A percentile compares a stretch with the other conserved stretches of the same genome.
phyloP scores from a whole-genome alignment of 2,329 filamentous ascomycete species.

The Podosphaera xanthii region DNA sequence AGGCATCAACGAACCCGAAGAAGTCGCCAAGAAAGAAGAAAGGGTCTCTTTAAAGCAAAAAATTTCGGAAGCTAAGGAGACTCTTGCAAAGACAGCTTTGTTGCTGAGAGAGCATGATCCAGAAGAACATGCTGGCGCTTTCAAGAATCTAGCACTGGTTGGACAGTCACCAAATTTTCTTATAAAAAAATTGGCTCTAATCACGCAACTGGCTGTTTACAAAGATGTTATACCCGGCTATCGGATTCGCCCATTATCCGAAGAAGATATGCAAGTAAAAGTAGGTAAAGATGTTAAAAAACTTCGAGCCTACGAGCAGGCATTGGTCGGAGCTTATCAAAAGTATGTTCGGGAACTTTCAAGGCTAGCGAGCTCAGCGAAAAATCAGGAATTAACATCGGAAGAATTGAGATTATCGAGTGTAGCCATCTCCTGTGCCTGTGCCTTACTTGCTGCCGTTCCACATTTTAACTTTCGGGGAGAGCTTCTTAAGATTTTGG shows the following conservation, averaged over 20 bases:
- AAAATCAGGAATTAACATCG: constrained; percentile 17
- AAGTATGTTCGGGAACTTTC: constrained; percentile 57
- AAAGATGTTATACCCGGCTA: constrained; percentile 95
- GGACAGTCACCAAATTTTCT: constrained; percentile 44
- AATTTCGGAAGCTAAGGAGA: constrained; percentile 72
- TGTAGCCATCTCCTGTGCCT: constrained; percentile 69
- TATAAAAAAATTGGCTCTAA: constrained; percentile 68
- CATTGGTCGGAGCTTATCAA: constrained; percentile 67
- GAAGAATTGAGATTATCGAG: constrained; percentile 33
- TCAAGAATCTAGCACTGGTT: constrained; percentile 57
- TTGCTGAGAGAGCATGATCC: constrained; percentile 65
- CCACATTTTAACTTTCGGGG: constrained; percentile 94
- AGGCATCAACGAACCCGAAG: constrained; percentile 25
- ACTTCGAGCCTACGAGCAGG: constrained; percentile 66
- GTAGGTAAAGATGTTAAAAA: constrained; percentile 79
- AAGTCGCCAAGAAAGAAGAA: constrained; percentile 25
- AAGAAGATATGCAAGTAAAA: constrained; percentile 54
- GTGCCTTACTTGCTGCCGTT: constrained; percentile 55
- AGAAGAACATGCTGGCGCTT: constrained; percentile 63
- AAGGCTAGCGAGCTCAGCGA: constrained; percentile 37
- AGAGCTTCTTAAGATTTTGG: constrained; percentile 69
- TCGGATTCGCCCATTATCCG: constrained; percentile 60
- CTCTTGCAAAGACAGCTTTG: constrained; percentile 62
- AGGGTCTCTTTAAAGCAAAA: constrained; percentile 55
- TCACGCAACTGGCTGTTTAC: constrained; percentile 73